Conservation (phyloP, 169 alveolate species). For the Nephromyces sp. region DNA sequence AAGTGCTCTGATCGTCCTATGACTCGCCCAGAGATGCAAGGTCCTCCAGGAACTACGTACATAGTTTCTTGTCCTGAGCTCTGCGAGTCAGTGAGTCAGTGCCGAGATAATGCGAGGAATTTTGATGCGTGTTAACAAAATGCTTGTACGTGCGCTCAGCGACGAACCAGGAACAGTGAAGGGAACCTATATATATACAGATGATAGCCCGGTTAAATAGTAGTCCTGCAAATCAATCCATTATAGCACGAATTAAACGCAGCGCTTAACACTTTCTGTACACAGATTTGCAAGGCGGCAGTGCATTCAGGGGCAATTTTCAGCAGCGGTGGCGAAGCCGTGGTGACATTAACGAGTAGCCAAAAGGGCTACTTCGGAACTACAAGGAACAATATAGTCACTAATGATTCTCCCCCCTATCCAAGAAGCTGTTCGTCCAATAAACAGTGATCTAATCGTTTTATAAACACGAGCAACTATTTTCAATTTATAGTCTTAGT, state of each 20-base stretch:
- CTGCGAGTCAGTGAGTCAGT: neutral
- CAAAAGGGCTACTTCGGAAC: constrained; percentile 34
- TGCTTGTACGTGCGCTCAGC: neutral
- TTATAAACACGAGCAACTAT: too few species aligned
- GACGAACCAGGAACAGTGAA: constrained; percentile 34
- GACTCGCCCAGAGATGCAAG: constrained; percentile 6
- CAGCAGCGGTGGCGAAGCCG: constrained; percentile 52
- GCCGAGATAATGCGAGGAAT: neutral
- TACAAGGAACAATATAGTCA: constrained; percentile 34
- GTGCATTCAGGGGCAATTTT: constrained; percentile 71
- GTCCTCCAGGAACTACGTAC: constrained; percentile 5
- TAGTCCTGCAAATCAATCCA: neutral
- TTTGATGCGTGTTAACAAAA: neutral
- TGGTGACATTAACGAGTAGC: constrained; percentile 23
- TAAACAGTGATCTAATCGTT: too few species aligned
- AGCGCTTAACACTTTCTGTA: too few species aligned
- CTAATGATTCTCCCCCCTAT: constrained; percentile 19
- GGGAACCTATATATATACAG: constrained; percentile 74
- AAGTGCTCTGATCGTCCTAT: constrained; percentile 5
- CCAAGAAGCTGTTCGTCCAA: too few species aligned
- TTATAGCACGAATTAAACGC: too few species aligned
- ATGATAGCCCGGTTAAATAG: constrained; percentile 54
- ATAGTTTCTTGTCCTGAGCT: constrained; percentile 1
- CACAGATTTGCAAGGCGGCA: constrained; percentile 72
- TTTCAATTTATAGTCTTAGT: too few species aligned